Evolutionary conservation across 768 basidiomycete genomes (phyloP).

Genomic region (Phaeotremella skinneri): DNA sequence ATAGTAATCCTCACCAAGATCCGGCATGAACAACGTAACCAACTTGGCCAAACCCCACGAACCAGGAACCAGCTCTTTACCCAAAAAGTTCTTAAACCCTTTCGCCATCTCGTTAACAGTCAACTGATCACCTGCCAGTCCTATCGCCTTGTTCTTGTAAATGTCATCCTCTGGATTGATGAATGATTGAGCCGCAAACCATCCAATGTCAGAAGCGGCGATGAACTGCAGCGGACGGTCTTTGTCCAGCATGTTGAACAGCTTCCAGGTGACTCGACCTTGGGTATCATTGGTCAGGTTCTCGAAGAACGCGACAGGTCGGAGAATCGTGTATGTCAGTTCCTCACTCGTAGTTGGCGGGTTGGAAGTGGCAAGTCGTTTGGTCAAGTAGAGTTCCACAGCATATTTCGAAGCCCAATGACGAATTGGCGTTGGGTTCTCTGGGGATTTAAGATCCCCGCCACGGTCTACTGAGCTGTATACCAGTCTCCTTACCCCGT

Average conservation of each 20-base stretch:
- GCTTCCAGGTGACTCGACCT: slow-evolving; percentile 4
- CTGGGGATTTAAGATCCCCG: slow-evolving; percentile 9
- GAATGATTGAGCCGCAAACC: slow-evolving; percentile 10
- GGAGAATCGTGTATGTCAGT: background rate
- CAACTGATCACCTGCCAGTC: slow-evolving; percentile 8
- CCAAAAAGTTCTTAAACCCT: slow-evolving; percentile 2
- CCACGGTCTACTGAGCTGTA: slow-evolving; percentile 19
- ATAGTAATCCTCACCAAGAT: background rate
- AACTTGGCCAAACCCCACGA: slow-evolving; percentile 7
- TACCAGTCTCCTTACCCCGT: slow-evolving; percentile 5
- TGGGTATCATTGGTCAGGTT: background rate
- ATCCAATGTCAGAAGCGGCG: background rate
- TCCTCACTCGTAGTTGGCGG: background rate
- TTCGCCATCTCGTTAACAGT: slow-evolving; percentile 3
- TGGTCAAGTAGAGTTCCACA: background rate
- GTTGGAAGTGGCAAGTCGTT: background rate
- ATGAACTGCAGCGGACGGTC: background rate
- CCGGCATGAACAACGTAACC: background rate
- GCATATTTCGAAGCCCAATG: slow-evolving; percentile 8
- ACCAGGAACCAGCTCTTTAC: background rate
- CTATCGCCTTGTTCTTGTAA: slow-evolving; percentile 9
- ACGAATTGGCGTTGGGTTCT: slow-evolving; percentile 13
- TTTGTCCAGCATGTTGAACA: background rate
- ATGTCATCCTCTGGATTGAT: background rate
- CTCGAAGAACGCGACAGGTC: background rate